Conservation (phyloP, 139 green algal genomes). For the Pseudopediastrum boryanum region DNA sequence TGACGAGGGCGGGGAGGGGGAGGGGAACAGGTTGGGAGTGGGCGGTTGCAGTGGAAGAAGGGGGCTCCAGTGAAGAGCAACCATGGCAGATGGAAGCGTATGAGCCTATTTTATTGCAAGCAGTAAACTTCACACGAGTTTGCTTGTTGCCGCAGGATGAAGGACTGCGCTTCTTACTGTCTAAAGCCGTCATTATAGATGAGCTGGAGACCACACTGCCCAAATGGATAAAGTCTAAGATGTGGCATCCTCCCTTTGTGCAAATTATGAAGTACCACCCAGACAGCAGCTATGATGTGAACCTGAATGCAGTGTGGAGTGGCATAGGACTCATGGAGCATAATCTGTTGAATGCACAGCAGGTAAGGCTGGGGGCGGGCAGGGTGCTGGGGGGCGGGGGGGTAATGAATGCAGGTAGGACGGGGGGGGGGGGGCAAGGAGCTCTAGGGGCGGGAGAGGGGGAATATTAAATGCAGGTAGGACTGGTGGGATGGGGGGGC, state of each 20-base stretch:
- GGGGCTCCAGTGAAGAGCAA: no score
- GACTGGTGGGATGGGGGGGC: no score
- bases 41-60: no score
- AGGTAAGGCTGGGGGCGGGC: neutral
- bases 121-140: neutral
- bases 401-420: no score
- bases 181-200: constrained; percentile 62
- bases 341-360: constrained; percentile 51
- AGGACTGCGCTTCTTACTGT: constrained; percentile 48
- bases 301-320: constrained; percentile 51
- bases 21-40: no score
- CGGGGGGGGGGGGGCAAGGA: no score
- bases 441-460: no score
- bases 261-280: constrained; percentile 57
- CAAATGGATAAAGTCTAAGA: constrained; percentile 28
- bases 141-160: constrained; percentile 35
- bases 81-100: no score
- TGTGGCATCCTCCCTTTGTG: constrained; percentile 55
- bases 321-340: constrained; percentile 55
- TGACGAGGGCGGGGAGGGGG: no score
- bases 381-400: neutral
- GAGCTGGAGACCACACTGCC: constrained; percentile 67
- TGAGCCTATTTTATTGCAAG: no score
- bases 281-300: constrained; percentile 41
- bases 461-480: no score